Conservation (phyloP, 495 filamentous ascomycete genomes). For the Hypoxylon perforatum region DNA sequence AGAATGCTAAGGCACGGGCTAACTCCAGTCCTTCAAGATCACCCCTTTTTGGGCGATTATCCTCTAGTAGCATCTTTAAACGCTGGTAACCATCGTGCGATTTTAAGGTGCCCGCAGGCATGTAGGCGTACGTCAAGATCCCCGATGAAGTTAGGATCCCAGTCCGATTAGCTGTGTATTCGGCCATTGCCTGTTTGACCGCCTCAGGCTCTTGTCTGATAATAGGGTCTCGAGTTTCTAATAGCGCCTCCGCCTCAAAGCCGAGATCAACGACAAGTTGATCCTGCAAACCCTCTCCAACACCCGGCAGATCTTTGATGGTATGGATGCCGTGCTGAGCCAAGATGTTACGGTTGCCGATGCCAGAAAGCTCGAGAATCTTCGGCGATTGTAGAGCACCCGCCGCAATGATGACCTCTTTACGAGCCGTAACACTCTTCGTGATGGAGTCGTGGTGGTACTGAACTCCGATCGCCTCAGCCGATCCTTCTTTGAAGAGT, state of each 20-base stretch:
- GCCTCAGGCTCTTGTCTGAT: constrained; percentile 70
- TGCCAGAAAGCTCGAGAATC: constrained; percentile 75
- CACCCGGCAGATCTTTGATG: constrained; percentile 73
- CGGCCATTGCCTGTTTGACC: constrained; percentile 50
- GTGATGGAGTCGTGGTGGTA: constrained; percentile 43
- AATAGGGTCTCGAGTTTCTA: constrained; percentile 79
- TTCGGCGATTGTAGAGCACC: constrained; percentile 68
- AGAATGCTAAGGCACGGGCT: constrained; percentile 6
- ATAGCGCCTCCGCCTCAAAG: constrained; percentile 56
- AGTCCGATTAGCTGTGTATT: constrained; percentile 23
- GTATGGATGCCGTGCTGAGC: constrained; percentile 69
- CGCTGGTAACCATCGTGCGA: constrained; percentile 15
- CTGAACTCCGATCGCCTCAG: constrained; percentile 48
- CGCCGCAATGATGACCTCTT: constrained; percentile 67
- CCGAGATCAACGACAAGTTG: constrained; percentile 52
- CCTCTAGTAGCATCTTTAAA: constrained; percentile 50
- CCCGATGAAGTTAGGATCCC: constrained; percentile 64
- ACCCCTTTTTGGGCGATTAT: constrained; percentile 70
- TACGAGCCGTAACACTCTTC: constrained; percentile 44
- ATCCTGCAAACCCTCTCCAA: constrained; percentile 74
- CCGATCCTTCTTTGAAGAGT: constrained; percentile 45
- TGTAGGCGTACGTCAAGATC: constrained; percentile 82
- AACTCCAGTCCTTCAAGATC: too few relatives aligned
- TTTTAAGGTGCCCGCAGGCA: constrained; percentile 43
- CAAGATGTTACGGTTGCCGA: constrained; percentile 74